Conservation (phyloP, 2,329 filamentous ascomycete species). For the Tolypocladium cylindrosporum region DNA sequence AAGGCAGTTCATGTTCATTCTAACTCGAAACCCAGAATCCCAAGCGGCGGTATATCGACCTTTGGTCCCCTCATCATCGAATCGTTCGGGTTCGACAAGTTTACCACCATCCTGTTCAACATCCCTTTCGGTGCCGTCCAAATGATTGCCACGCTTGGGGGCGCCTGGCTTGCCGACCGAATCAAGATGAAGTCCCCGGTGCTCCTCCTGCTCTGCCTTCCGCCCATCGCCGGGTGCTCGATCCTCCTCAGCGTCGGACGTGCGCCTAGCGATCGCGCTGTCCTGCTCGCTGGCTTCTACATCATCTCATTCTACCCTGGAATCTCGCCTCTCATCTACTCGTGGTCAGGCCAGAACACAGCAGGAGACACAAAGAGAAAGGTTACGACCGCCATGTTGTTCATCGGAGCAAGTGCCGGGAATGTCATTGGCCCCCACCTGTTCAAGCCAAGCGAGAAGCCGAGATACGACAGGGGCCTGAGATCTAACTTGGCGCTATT, state of each 20-base stretch:
- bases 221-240: slow-evolving; percentile 45
- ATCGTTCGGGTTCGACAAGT: slow-evolving; percentile 46
- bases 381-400: slow-evolving; percentile 52
- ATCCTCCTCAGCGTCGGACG: slow-evolving; percentile 42
- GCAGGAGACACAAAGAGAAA: slow-evolving; percentile 63
- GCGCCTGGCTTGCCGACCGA: slow-evolving; percentile 43
- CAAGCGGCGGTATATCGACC: slow-evolving; percentile 37
- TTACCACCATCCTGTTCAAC: slow-evolving; percentile 51
- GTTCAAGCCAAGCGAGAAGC: slow-evolving; percentile 42
- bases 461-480: slow-evolving; percentile 38
- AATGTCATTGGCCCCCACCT: slow-evolving; percentile 58
- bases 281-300: slow-evolving; percentile 46
- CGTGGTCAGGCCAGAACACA: slow-evolving; percentile 53
- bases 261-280: slow-evolving; percentile 31
- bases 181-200: slow-evolving; percentile 48
- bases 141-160: slow-evolving; percentile 45
- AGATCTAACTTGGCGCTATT: slow-evolving; percentile 52
- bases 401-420: slow-evolving; percentile 54
- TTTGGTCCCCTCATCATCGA: slow-evolving; percentile 52
- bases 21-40: not conserved
- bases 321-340: slow-evolving; percentile 46
- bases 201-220: slow-evolving; percentile 42
- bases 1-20: too few relatives aligned
- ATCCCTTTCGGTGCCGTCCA: slow-evolving; percentile 52
- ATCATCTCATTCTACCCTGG: slow-evolving; percentile 47